Evolutionary conservation across 2,329 filamentous ascomycete species (phyloP).

Genomic region (Fusarium setosum): DNA sequence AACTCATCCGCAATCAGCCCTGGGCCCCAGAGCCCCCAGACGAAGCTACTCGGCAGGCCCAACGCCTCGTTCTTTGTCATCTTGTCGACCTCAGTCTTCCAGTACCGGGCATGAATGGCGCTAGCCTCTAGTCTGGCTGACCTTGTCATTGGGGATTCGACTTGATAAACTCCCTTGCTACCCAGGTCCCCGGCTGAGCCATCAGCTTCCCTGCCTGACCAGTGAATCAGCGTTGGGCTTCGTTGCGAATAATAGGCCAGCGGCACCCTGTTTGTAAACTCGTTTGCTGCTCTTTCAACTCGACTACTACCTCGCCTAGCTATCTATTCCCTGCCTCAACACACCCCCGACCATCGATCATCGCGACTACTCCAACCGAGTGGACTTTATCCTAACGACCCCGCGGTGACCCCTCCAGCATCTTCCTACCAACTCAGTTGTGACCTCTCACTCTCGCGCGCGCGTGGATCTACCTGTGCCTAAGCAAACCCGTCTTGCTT

Average conservation of each 20-base stretch:
- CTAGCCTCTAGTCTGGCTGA: slow-evolving; percentile 42
- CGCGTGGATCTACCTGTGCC: slow-evolving; percentile 1
- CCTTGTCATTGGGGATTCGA: slow-evolving; percentile 43
- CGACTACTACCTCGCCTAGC: slow-evolving; percentile 39
- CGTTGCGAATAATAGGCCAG: slow-evolving; percentile 43
- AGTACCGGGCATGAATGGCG: slow-evolving; percentile 45
- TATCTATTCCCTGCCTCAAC: slow-evolving; percentile 41
- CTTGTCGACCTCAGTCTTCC: slow-evolving; percentile 41
- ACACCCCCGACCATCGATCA: slow-evolving; percentile 40
- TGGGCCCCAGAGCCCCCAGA: slow-evolving; percentile 44
- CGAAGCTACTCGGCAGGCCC: slow-evolving; percentile 39
- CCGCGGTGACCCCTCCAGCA: slow-evolving; percentile 43
- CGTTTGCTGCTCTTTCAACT: slow-evolving; percentile 38
- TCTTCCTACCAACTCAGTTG: slow-evolving; percentile 16
- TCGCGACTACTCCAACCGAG: slow-evolving; percentile 39
- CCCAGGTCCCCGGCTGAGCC: slow-evolving; percentile 43
- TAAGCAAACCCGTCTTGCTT: slow-evolving; percentile 4
- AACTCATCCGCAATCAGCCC: slow-evolving; percentile 50
- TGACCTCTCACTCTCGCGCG: slow-evolving; percentile 14
- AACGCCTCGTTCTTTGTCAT: slow-evolving; percentile 45
- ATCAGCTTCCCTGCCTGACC: slow-evolving; percentile 45
- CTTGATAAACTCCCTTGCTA: slow-evolving; percentile 45
- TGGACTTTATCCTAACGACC: slow-evolving; percentile 39
- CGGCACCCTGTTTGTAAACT: slow-evolving; percentile 42
- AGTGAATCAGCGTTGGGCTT: slow-evolving; percentile 41